Evolutionary conservation across 2,329 filamentous ascomycete genomes (phyloP), one percentile per base, ranked within the genome.

Genomic region (Talaromyces albobiverticillius): DNA sequence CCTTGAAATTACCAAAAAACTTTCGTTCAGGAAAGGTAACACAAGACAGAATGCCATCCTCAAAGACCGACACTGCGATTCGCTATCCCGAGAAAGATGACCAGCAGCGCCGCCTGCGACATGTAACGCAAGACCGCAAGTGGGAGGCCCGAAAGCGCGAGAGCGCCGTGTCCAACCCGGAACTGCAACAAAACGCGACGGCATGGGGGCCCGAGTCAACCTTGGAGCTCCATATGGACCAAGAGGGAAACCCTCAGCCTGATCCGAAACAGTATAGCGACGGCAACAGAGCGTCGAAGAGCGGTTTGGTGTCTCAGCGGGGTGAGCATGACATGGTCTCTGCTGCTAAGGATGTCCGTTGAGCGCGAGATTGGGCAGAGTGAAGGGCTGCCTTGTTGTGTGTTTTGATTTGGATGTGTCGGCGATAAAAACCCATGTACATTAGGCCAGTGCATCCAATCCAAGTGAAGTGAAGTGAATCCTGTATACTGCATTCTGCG

Each of bases 161-260:
- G 20, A 51, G 56, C 46, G 52, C 38, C 34, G 50, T 51, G 22
- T 32, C 43, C 26, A 57, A 57, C 42, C 26, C 43, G 14, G 41
- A 53, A 46, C 45, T 49, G 23, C n/a, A 52, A 6, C 7, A n/a
- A 3, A 55, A 61, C n/a, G 50, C 52, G 6, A 59, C 50, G 6
- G 59, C 51, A 31, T 68, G 59, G 64, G 62, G 58, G 36, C 61
- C 67, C 0, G 63, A 64, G 31, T 63, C 71, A 54, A 54, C 64
- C 29, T 54, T 72, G 9, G 61, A 61, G 29, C 64, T 64, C 11
- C 63, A 64, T 3, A 63, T 72, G 57, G 63, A 72, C 34, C 32
- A 61, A 13, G 13, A 61, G n/a, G 70, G 68, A 16, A 65, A 71
- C 31, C 64, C 67, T 0, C 64, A 66, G 3, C 64, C 68, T n/a